Evolutionary conservation across 2,329 filamentous ascomycete species (phyloP).

Genomic region (Periglandula ipomoeae): DNA sequence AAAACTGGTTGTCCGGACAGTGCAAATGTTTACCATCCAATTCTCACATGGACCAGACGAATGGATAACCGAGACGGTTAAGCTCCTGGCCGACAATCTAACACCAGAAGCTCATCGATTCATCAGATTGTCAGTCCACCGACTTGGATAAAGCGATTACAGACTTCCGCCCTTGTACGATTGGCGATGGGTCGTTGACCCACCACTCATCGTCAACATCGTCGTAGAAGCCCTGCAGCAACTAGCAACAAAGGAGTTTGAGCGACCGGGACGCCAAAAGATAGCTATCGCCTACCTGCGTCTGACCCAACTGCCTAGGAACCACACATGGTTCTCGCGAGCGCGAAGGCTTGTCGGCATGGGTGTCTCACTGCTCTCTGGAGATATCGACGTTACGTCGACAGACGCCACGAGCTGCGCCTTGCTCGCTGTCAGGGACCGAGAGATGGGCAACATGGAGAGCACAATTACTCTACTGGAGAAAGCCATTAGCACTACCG

Average conservation of each 20-base stretch:
- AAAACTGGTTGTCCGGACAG: background rate
- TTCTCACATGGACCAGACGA: background rate
- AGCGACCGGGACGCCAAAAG: background rate
- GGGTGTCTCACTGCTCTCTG: background rate
- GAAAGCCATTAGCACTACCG: too few species aligned
- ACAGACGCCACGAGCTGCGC: background rate
- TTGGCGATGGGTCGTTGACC: background rate
- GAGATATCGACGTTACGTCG: background rate
- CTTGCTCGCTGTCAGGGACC: background rate
- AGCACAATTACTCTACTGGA: background rate
- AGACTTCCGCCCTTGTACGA: background rate
- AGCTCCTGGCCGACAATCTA: background rate
- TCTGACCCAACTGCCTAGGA: background rate
- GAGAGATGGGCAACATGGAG: background rate
- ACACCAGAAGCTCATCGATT: background rate
- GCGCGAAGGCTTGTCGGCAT: background rate
- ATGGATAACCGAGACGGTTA: background rate
- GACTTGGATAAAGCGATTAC: background rate
- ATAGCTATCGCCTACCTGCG: background rate
- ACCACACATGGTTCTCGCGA: background rate
- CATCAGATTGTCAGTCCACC: background rate
- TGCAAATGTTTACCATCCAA: background rate
- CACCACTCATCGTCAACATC: background rate
- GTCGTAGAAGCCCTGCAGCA: background rate
- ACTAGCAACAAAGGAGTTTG: background rate